A percentile compares a stretch with the other conserved stretches of the same genome.
phyloP scores from a whole-genome alignment of 2,329 filamentous ascomycete species.

The Pseudogymnoascus sp. region DNA sequence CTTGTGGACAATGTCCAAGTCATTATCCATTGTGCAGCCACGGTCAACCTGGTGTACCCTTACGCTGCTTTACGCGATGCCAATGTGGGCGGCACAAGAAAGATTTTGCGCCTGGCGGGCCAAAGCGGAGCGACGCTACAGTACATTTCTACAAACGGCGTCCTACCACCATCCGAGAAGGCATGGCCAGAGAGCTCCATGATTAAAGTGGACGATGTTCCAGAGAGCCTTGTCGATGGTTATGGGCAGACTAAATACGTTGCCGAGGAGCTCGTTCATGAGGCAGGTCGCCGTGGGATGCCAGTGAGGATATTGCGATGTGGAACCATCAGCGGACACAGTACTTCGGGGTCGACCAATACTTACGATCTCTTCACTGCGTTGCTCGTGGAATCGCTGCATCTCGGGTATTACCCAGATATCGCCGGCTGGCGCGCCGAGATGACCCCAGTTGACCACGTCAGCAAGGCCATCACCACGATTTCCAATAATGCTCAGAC shows the following conservation, averaged over 20 bases:
- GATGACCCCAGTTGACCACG: constrained; percentile 79
- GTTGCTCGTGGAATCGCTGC: constrained; percentile 66
- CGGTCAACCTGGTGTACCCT: constrained; percentile 73
- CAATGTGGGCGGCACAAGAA: constrained; percentile 71
- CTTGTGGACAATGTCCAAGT: constrained; percentile 60
- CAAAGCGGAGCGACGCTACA: constrained; percentile 63
- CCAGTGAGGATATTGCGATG: constrained; percentile 64
- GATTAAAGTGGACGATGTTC: constrained; percentile 59
- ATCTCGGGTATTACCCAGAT: constrained; percentile 60
- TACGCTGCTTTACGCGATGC: constrained; percentile 66
- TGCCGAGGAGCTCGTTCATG: constrained; percentile 63
- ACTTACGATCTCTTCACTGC: constrained; percentile 71
- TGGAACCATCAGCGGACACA: constrained; percentile 73
- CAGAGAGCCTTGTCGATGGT: constrained; percentile 59
- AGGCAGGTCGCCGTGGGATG: constrained; percentile 59
- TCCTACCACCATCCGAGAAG: constrained; percentile 59
- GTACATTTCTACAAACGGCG: constrained; percentile 73
- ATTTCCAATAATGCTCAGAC: constrained; percentile 55
- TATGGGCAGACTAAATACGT: constrained; percentile 80
- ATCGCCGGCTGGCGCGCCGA: constrained; percentile 70
- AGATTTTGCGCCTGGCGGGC: constrained; percentile 63
- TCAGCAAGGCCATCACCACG: constrained; percentile 64
- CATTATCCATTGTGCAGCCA: constrained; percentile 69
- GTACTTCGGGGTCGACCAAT: constrained; percentile 64
- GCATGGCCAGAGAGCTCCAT: constrained; percentile 65